Evolutionary conservation across 1,284 basidiomycete species (phyloP), one percentile per base, ranked within the genome.

Genomic region (Sphagnurus paluster): DNA sequence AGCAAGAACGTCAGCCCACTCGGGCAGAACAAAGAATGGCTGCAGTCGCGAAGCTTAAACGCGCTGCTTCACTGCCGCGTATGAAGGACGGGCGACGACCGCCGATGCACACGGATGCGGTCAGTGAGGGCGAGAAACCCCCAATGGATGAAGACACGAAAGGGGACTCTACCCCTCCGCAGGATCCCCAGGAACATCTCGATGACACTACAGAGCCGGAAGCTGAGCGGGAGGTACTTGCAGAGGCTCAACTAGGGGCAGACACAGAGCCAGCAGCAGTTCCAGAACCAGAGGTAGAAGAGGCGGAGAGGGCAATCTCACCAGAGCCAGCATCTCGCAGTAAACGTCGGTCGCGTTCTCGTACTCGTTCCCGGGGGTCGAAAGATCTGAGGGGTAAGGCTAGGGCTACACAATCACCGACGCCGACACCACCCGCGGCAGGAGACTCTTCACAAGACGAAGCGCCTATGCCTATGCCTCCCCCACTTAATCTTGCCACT

Each of bases 1-100:
- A 70, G 50, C 64, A 63, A 48, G 65, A 64, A 43, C 58, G 60
- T 39, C 61, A 62, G 56, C 59, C 64, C 35, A 66, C 63, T 34
- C 61, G 62, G 46, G 71, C 71, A 49, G 74, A 76, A 73, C 79
- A 72, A 79, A 84, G 92, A 49, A 88, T 90, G 59, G 80, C 82
- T 48, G 88, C 90, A n/a, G 84, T 94, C 49, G 90, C 90, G 44
- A 91, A 85, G 70, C 80, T 95, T 54, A 93, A 90, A 68, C 82
- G 92, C 56, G 91, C 92, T 29, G 90, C 91, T 39, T 93, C 91
- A 16, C 69, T 94, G 21, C 92, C 92, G 28, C 79, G 92, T 45
- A 89, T 89, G 78, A 90, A 91, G 63, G 87, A 92, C 64, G 91
- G 90, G 1, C 72, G 90, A 40, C 75, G 92, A 38, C 88, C 88